Evolutionary conservation across 192 early-diverging fungal species (phyloP).

Genomic region (Backusella mclennaniae): DNA sequence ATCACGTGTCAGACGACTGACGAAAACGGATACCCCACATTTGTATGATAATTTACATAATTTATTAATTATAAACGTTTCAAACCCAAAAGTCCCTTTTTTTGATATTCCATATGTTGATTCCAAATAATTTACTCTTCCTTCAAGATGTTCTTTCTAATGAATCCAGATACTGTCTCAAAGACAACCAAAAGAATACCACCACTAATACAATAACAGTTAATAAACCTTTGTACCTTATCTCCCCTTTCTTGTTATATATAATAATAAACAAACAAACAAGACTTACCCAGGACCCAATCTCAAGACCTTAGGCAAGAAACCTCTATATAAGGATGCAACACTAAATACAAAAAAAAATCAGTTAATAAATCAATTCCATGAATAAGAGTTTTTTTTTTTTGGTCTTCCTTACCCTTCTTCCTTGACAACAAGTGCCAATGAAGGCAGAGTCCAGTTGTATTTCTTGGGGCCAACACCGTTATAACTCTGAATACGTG

Average conservation of each 20-base stretch:
- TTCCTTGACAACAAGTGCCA: constrained; percentile 77
- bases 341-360: constrained; percentile 37
- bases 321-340: constrained; percentile 91
- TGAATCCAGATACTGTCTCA: constrained; percentile 80
- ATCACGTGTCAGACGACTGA: not conserved
- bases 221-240: not conserved
- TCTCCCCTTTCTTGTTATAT: not conserved
- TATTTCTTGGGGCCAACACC: constrained; percentile 75
- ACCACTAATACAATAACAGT: constrained; percentile 37
- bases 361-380: not conserved
- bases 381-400: not conserved
- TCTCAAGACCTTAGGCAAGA: constrained; percentile 92
- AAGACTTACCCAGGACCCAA: constrained; percentile 73
- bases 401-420: constrained; percentile 65
- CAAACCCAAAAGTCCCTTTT: not conserved
- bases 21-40: not conserved
- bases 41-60: constrained; percentile 1
- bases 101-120: not conserved
- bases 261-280: not conserved
- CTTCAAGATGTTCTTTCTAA: constrained; percentile 69
- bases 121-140: constrained; percentile 20
- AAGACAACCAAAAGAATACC: constrained; percentile 89
- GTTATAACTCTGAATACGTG: constrained; percentile 84
- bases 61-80: not conserved
- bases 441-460: constrained; percentile 82